Conservation (phyloP, 306 rosid species). For the Potentilla sterilis region DNA sequence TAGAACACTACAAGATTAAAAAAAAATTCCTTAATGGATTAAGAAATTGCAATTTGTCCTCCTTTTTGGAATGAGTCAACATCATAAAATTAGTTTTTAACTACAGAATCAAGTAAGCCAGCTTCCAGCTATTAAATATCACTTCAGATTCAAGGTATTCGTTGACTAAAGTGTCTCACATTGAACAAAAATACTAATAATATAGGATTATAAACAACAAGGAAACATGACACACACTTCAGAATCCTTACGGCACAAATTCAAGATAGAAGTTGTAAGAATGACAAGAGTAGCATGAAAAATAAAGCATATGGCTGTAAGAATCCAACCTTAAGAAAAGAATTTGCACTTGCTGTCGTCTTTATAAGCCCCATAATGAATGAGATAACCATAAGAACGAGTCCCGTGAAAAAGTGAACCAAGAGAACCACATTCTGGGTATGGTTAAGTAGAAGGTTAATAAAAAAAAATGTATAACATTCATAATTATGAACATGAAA, state of each 20-base stretch:
- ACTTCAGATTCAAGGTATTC: background rate
- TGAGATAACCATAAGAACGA: slow-evolving; percentile 88
- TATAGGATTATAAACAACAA: background rate
- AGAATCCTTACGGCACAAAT: background rate
- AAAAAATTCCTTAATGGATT: background rate
- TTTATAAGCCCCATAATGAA: slow-evolving; percentile 83
- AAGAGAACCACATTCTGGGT: slow-evolving; percentile 87
- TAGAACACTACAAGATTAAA: too few relatives aligned
- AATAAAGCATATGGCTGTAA: background rate
- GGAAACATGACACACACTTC: background rate
- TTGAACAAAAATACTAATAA: background rate
- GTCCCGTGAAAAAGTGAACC: slow-evolving; percentile 84
- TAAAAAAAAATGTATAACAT: slow-evolving; percentile 14
- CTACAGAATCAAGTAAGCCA: background rate
- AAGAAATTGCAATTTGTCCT: background rate
- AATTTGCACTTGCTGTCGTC: slow-evolving; percentile 65
- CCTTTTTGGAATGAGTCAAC: background rate
- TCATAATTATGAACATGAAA: slow-evolving; percentile 23
- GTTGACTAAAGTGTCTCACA: background rate
- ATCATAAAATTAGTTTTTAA: background rate
- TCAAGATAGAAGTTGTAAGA: background rate
- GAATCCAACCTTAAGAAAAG: slow-evolving; percentile 76
- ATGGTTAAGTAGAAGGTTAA: background rate
- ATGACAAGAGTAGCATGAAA: background rate
- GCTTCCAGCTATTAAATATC: background rate